Percentiles rank a stretch among this genome's conserved stretches.
Evolutionary conservation across 2,329 filamentous ascomycete genomes (phyloP).

Genomic region (Geosmithia morbida): DNA sequence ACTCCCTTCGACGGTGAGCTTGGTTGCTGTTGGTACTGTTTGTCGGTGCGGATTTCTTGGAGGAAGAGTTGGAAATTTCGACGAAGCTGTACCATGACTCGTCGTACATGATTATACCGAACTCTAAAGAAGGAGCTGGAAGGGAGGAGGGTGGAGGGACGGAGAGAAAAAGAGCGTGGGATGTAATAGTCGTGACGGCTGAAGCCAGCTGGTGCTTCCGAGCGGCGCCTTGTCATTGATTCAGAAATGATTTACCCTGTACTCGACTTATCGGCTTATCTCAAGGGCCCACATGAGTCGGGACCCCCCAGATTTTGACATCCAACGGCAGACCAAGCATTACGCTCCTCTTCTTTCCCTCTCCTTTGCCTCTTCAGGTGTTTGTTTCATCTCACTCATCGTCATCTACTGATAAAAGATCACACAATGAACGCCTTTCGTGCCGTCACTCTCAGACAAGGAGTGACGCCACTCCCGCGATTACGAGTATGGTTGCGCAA

Average conservation of each 20-base stretch:
- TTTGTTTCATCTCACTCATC: background rate
- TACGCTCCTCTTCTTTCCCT: background rate
- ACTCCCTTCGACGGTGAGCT: conserved; percentile 50
- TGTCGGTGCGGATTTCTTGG: conserved; percentile 25
- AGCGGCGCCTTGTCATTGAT: background rate
- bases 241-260: background rate
- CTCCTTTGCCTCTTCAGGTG: too few species aligned
- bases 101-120: conserved; percentile 50
- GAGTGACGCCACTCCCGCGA: conserved; percentile 4
- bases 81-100: conserved; percentile 75
- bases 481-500: conserved; percentile 16
- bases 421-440: conserved; percentile 16
- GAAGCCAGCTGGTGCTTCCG: background rate
- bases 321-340: background rate
- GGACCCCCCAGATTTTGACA: background rate
- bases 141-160: background rate
- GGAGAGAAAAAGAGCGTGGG: background rate
- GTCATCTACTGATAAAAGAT: background rate
- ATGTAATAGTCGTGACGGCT: background rate
- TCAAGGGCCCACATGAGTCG: background rate
- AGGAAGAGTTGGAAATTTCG: conserved; percentile 2
- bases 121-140: background rate
- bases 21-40: conserved; percentile 14
- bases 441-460: conserved; percentile 11
- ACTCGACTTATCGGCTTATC: background rate